phyloP scores from a whole-genome alignment of 805 yeast species.

The Myxozyma nipponensis region DNA sequence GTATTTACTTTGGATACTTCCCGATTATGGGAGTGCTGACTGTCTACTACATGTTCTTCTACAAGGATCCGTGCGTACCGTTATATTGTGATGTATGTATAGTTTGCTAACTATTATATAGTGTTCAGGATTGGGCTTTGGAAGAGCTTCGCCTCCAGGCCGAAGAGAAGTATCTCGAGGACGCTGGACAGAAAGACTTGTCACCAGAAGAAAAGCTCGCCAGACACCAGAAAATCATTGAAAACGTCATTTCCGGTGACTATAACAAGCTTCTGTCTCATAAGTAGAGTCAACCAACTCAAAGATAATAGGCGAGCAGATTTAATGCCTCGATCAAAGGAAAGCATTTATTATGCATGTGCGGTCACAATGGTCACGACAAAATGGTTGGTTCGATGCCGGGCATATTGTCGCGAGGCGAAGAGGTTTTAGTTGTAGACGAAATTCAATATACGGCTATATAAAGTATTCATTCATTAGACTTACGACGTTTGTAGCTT shows the following conservation, averaged over 20 bases:
- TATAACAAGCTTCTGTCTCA: slow-evolving; percentile 52
- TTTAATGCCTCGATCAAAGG: no score
- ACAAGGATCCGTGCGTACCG: slow-evolving; percentile 41
- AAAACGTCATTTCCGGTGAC: slow-evolving; percentile 77
- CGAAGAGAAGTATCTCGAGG: slow-evolving; percentile 60
- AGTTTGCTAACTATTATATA: not conserved
- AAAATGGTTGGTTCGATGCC: no score
- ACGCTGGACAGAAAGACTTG: slow-evolving; percentile 43
- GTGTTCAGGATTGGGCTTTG: slow-evolving; percentile 70
- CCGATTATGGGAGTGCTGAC: slow-evolving; percentile 63
- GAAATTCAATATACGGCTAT: no score
- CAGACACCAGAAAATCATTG: slow-evolving; percentile 74
- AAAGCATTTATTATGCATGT: no score
- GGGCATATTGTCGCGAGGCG: no score
- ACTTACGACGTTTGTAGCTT: no score
- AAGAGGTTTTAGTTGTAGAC: no score
- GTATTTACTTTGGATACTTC: slow-evolving; percentile 66
- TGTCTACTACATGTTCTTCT: slow-evolving; percentile 49
- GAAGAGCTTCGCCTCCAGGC: slow-evolving; percentile 75
- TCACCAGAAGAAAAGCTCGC: slow-evolving; percentile 55
- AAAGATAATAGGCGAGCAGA: no score
- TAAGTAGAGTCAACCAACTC: slow-evolving; percentile 8
- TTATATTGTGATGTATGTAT: not conserved
- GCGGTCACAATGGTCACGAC: no score
- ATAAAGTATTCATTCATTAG: no score